These are phyloP conservation scores for Lentinula raphanica DNA, from an alignment of 768 basidiomycete species.

Conservation along the genomic window DNA sequence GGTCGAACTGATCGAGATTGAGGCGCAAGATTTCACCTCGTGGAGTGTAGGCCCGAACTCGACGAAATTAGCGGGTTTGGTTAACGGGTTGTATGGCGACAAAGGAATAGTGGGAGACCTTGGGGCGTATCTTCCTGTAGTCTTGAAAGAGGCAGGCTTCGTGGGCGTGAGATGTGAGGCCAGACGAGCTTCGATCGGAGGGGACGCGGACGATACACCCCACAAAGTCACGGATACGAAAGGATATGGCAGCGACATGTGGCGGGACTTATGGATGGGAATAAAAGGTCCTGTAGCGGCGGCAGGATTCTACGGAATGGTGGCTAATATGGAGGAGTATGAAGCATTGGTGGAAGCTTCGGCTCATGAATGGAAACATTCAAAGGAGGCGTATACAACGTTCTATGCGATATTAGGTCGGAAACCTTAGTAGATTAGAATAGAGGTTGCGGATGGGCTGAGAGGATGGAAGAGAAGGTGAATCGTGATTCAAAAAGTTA, in stretches of 20 bases:
- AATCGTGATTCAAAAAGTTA: too few relatives aligned
- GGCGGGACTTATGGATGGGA: not conserved
- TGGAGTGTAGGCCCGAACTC: not conserved
- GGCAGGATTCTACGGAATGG: too few relatives aligned
- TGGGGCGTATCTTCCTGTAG: not conserved
- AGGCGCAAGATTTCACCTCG: not conserved
- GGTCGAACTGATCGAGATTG: not conserved
- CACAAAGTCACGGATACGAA: not conserved
- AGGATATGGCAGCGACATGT: not conserved
- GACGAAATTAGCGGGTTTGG: not conserved
- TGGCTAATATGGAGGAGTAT: too few relatives aligned
- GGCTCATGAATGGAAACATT: too few relatives aligned
- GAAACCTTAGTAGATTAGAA: too few relatives aligned
- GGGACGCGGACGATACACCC: not conserved
- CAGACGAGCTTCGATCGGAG: not conserved
- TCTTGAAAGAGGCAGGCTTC: not conserved
- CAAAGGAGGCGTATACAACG: too few relatives aligned
- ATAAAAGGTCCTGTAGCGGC: not conserved
- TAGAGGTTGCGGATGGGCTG: too few relatives aligned
- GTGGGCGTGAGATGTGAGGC: not conserved
- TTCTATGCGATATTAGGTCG: too few relatives aligned
- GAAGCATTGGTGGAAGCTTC: too few relatives aligned
- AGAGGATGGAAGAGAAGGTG: too few relatives aligned
- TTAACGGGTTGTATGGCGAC: not conserved
- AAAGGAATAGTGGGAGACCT: not conserved